phyloP scores from a whole-genome alignment of 768 basidiomycete species.

The Gautieria morchelliformis region DNA sequence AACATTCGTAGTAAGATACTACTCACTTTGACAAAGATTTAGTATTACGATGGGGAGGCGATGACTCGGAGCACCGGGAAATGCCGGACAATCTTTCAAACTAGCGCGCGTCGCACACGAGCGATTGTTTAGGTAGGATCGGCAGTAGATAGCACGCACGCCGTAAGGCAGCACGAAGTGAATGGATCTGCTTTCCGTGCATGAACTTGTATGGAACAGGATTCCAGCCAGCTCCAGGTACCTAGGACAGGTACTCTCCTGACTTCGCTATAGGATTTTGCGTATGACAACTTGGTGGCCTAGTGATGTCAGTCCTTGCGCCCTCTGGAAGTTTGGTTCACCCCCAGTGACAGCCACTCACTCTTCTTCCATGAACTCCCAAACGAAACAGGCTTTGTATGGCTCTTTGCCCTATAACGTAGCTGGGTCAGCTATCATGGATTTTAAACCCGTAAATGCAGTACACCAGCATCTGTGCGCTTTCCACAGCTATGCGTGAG shows the following conservation, averaged over 20 bases:
- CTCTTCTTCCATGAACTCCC: constrained; percentile 17
- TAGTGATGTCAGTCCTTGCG: too few relatives aligned
- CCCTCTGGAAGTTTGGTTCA: too few relatives aligned
- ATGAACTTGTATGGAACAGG: too few relatives aligned
- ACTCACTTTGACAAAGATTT: background rate
- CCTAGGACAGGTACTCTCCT: too few relatives aligned
- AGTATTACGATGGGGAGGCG: background rate
- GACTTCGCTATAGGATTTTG: too few relatives aligned
- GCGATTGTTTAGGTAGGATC: too few relatives aligned
- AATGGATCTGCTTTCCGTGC: too few relatives aligned
- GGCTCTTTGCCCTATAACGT: constrained; percentile 19
- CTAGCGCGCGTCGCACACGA: too few relatives aligned
- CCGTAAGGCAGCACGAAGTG: too few relatives aligned
- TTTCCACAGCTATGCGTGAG: constrained; percentile 27
- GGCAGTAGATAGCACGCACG: too few relatives aligned
- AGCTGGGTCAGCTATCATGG: constrained; percentile 20
- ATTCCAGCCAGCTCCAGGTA: too few relatives aligned
- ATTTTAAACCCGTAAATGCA: constrained; percentile 27
- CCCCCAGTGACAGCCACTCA: background rate
- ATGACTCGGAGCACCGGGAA: background rate
- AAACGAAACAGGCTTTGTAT: constrained; percentile 19
- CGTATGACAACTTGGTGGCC: too few relatives aligned
- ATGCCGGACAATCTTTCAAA: background rate
- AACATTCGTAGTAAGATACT: background rate
- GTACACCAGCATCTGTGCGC: constrained; percentile 25